Percentiles rank a stretch among this genome's conserved stretches.
These are phyloP conservation scores for Hymenoscyphus linearis DNA, from an alignment of 2,329 filamentous ascomycete genomes.

Conservation along the genomic window DNA sequence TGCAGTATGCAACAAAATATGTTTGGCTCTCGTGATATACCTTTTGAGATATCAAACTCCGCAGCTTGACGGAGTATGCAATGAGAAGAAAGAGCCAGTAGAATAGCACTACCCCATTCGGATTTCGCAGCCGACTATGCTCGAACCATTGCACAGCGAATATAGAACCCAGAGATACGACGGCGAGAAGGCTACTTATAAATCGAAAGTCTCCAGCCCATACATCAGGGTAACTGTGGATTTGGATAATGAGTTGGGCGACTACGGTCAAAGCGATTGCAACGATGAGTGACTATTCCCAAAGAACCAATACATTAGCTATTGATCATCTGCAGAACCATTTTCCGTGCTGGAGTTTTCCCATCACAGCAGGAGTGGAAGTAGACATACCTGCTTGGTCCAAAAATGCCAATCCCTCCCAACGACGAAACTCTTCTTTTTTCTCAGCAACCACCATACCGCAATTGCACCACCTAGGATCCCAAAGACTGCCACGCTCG, in stretches of 20 bases:
- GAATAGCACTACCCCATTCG: conserved; percentile 66
- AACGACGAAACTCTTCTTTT: conserved; percentile 60
- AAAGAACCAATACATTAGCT: conserved; percentile 1
- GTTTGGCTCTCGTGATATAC: conserved; percentile 49
- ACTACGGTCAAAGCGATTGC: conserved; percentile 52
- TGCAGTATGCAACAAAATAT: conserved; percentile 59
- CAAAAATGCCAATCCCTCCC: conserved; percentile 90
- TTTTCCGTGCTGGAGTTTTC: background rate
- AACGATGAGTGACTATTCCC: conserved; percentile 48
- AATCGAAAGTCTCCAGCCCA: conserved; percentile 65
- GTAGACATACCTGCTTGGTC: conserved; percentile 69
- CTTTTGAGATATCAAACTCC: conserved; percentile 59
- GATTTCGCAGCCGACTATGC: conserved; percentile 62
- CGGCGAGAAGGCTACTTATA: conserved; percentile 60
- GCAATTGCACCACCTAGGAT: conserved; percentile 72
- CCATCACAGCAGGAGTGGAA: conserved; percentile 2
- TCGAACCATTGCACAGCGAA: conserved; percentile 64
- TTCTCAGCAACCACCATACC: conserved; percentile 72
- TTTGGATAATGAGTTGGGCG: conserved; percentile 58
- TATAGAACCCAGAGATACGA: conserved; percentile 57
- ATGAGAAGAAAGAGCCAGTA: conserved; percentile 69
- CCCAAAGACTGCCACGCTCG: conserved; percentile 71
- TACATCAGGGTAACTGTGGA: conserved; percentile 50
- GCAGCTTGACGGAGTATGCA: conserved; percentile 59
- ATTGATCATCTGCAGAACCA: background rate